Evolutionary conservation across 2,329 filamentous ascomycete genomes (phyloP).

Genomic region (Penicillium sclerotiorum): DNA sequence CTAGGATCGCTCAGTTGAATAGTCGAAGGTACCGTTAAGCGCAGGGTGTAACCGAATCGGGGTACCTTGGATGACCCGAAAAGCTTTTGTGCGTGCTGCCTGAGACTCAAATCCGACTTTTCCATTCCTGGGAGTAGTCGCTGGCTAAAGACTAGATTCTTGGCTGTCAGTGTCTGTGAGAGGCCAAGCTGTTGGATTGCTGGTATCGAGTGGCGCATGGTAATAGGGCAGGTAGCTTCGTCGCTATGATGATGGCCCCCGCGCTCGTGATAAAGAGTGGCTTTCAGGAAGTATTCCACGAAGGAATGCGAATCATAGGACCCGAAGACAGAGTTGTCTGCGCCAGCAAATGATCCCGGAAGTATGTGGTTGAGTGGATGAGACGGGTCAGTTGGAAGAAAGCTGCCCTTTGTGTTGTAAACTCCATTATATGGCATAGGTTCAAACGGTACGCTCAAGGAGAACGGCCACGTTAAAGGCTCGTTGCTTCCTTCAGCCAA

Average conservation of each 20-base stretch:
- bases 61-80: conserved; percentile 41
- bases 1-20: conserved; percentile 24
- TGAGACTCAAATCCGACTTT: conserved; percentile 32
- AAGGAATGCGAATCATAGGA: conserved; percentile 7
- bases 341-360: conserved; percentile 18
- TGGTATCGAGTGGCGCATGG: conserved; percentile 12
- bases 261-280: conserved; percentile 21
- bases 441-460: conserved; percentile 15
- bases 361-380: conserved; percentile 3
- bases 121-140: conserved; percentile 37
- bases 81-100: conserved; percentile 36
- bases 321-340: conserved; percentile 15
- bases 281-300: conserved; percentile 43
- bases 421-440: neutral
- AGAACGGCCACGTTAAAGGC: conserved; percentile 19
- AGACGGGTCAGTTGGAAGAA: conserved; percentile 10
- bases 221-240: conserved; percentile 17
- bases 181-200: neutral
- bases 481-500: conserved; percentile 9
- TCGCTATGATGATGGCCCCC: neutral
- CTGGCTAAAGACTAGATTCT: conserved; percentile 24
- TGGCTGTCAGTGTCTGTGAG: neutral
- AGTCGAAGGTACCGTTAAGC: conserved; percentile 28
- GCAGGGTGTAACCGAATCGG: conserved; percentile 26
- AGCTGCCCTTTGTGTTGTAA: conserved; percentile 12